Evolutionary conservation across 371 early-diverging fungal genomes (phyloP).

Genomic region (Aphelidium insulamus): DNA sequence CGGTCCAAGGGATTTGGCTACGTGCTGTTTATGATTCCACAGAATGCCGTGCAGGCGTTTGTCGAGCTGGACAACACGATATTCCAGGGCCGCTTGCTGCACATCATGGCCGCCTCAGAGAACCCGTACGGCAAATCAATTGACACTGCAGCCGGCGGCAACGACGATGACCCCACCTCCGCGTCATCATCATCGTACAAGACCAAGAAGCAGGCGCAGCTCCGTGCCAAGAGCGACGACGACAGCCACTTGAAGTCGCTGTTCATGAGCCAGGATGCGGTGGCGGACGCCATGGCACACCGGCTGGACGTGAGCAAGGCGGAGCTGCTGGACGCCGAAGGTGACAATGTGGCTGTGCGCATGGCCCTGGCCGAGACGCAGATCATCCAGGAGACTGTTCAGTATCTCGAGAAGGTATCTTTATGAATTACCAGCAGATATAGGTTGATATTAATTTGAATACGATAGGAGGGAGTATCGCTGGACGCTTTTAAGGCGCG

Average conservation of each 20-base stretch:
- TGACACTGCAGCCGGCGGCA: slow-evolving; percentile 24
- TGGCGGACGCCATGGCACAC: slow-evolving; percentile 77
- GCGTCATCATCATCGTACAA: slow-evolving; percentile 25
- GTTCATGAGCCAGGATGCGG: slow-evolving; percentile 86
- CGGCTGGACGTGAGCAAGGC: slow-evolving; percentile 65
- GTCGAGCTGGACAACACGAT: slow-evolving; percentile 47
- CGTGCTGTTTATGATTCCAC: slow-evolving; percentile 59
- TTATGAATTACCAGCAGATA: neutral
- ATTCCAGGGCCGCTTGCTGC: slow-evolving; percentile 77
- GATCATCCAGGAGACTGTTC: slow-evolving; percentile 76
- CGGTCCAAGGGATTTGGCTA: slow-evolving; percentile 84
- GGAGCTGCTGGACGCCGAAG: slow-evolving; percentile 60
- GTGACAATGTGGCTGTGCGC: slow-evolving; percentile 75
- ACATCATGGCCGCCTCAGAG: slow-evolving; percentile 65
- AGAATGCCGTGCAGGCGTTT: slow-evolving; percentile 79
- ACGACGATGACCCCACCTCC: slow-evolving; percentile 11
- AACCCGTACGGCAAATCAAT: slow-evolving; percentile 43
- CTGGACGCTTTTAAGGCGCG: slow-evolving; percentile 38
- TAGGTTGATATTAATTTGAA: neutral
- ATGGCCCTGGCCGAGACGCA: slow-evolving; percentile 91
- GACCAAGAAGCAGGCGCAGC: slow-evolving; percentile 50
- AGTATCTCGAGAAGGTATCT: slow-evolving; percentile 44
- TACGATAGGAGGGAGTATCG: slow-evolving; percentile 37
- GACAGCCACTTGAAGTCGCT: slow-evolving; percentile 87
- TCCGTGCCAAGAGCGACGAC: slow-evolving; percentile 44